Evolutionary conservation across 805 yeast species (phyloP), one percentile per base, ranked within the genome.

Genomic region (Maudiozyma bulderi): DNA sequence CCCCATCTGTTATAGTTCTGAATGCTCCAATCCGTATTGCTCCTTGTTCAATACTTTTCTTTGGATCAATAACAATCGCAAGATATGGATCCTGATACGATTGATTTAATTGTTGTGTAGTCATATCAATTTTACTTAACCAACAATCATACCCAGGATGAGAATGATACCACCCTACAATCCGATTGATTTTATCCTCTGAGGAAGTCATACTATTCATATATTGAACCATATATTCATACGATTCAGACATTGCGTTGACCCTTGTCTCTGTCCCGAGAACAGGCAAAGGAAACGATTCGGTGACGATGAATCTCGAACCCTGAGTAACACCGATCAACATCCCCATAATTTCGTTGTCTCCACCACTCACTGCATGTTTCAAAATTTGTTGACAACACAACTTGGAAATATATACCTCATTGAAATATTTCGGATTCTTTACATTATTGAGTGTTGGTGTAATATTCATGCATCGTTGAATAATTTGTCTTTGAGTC

Each of bases 141-240:
- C 97, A 91, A 64, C 97, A 90, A 14, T 96, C 97, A 65, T 89
- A 91, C 0, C 96, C 96, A 0, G 99, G 99, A 65, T 91, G 99
- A 74, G 98, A 88, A 66, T 91, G 99, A 67, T 93, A 91, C 99
- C 99, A 91, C 8, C 99, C 99, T 13, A 93, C 86, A 26, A 91
- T 84, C 56, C 85, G 77, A 7, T 35, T 40, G 2, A 32, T 5
- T 30, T 10, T 13, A n/a, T 62, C 52, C n/a, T 77, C 65, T 1
- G 78, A 78, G 69, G 29, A 69, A 64, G 40, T 74, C 70, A 62
- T 52, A 34, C 60, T 66, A 48, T 82, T 82, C 46, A 86, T 69
- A 64, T 86, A 89, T 51, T 80, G 82, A 1, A 90, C 93, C 96
- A 93, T 90, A 63, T 84, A 93, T 64, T 91, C 98, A 65, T 90